Percentiles rank a stretch among this genome's conserved stretches.
These are phyloP conservation scores for Termitomyces sp. DNA, from an alignment of 1,284 basidiomycete genomes.

Conservation along the genomic window DNA sequence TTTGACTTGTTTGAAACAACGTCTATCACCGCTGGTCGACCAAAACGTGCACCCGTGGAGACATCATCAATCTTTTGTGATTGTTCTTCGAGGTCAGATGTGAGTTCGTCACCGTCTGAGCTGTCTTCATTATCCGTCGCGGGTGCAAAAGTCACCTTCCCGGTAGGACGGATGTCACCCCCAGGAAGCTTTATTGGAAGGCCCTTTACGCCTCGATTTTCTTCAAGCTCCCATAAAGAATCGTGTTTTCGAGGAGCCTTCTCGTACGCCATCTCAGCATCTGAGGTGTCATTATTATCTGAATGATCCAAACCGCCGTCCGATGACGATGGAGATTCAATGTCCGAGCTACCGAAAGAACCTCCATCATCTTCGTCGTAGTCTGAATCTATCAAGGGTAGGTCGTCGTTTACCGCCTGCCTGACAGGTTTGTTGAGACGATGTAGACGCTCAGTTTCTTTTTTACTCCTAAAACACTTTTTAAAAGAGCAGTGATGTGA, in stretches of 20 bases:
- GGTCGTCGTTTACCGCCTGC: conserved; percentile 35
- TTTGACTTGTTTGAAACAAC: conserved; percentile 68
- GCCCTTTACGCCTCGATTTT: conserved; percentile 53
- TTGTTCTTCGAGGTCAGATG: conserved; percentile 28
- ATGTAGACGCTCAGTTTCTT: conserved; percentile 62
- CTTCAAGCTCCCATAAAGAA: conserved; percentile 38
- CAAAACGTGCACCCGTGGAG: conserved; percentile 74
- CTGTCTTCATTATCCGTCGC: conserved; percentile 33
- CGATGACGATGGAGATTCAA: conserved; percentile 19
- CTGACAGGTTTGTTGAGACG: conserved; percentile 57
- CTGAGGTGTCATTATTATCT: conserved; percentile 40
- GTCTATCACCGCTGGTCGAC: conserved; percentile 75
- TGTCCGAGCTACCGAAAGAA: conserved; percentile 16
- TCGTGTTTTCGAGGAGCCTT: conserved; percentile 47
- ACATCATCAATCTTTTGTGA: conserved; percentile 53
- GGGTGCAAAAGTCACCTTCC: conserved; percentile 29
- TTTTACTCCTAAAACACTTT: conserved; percentile 63
- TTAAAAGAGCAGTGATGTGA: conserved; percentile 4
- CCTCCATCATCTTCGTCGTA: conserved; percentile 41
- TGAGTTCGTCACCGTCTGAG: conserved; percentile 26
- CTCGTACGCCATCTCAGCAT: conserved; percentile 73
- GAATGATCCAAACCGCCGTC: conserved; percentile 25
- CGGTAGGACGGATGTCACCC: conserved; percentile 65
- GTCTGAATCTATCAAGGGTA: conserved; percentile 63
- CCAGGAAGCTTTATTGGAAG: conserved; percentile 84